Conservation (phyloP, 164 flowering plant species). For the Annona squamosa region DNA sequence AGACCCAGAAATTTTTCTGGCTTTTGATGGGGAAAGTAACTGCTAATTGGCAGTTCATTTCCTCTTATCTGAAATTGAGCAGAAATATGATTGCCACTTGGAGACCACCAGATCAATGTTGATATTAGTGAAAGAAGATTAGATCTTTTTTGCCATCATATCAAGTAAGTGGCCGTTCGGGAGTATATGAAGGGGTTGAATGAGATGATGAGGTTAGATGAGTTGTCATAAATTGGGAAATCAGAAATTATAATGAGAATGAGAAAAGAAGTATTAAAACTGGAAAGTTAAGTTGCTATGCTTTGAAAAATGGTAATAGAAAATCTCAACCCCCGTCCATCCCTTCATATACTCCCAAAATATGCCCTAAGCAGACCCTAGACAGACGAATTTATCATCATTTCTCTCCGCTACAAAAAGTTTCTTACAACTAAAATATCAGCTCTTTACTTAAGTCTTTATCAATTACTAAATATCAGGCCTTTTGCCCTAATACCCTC, state of each 20-base stretch:
- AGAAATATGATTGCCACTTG: not conserved
- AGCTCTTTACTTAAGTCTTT: not conserved
- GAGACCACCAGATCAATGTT: not conserved
- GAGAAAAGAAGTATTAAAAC: too few species aligned
- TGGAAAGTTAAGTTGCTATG: too few species aligned
- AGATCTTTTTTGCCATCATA: not conserved
- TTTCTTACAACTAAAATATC: not conserved
- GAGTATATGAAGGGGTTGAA: too few species aligned
- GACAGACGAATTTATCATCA: not conserved
- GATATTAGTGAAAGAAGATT: not conserved
- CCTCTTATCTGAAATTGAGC: not conserved
- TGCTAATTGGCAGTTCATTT: not conserved
- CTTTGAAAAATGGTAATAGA: too few species aligned
- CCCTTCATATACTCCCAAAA: not conserved
- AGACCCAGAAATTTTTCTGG: not conserved
- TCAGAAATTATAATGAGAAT: too few species aligned
- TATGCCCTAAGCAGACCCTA: not conserved
- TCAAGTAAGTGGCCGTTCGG: too few species aligned
- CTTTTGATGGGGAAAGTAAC: not conserved
- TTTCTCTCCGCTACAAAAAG: not conserved
- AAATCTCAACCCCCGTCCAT: too few species aligned
- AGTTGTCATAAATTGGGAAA: too few species aligned
- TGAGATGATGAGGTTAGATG: too few species aligned
- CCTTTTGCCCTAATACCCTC: not conserved
- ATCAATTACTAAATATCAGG: not conserved